phyloP scores from a whole-genome alignment of 202 grass and related monocot genomes.

The Schoenoplectus triqueter region DNA sequence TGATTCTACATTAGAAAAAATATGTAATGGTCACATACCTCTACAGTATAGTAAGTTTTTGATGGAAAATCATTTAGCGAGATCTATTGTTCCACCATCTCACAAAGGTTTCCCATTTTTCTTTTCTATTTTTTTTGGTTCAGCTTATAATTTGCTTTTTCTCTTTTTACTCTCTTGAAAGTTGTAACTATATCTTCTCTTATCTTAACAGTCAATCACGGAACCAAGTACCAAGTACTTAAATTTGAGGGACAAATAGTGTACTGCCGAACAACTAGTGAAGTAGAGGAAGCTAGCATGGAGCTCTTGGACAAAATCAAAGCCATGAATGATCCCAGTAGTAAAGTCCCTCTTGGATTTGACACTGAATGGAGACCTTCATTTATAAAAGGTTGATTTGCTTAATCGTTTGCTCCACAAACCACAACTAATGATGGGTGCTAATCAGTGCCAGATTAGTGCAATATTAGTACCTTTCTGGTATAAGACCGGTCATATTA shows the following conservation, averaged over 20 bases:
- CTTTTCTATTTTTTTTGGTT: conserved; percentile 9
- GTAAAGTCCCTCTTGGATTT: conserved; percentile 68
- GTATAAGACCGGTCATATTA: not conserved
- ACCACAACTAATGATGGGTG: not conserved
- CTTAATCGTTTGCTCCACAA: not conserved
- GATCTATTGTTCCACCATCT: conserved; percentile 38
- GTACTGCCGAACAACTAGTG: conserved; percentile 58
- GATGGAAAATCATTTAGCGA: not conserved
- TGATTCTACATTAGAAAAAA: conserved; percentile 8
- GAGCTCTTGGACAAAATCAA: conserved; percentile 58
- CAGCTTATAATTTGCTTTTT: conserved; percentile 1
- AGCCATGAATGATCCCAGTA: conserved; percentile 44
- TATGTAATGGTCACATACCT: not conserved
- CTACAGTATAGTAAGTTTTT: not conserved
- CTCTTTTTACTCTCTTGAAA: not conserved
- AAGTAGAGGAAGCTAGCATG: conserved; percentile 62
- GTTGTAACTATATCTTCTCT: conserved; percentile 24
- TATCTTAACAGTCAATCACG: conserved; percentile 37
- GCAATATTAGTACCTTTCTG: not conserved
- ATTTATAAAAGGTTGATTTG: conserved; percentile 60
- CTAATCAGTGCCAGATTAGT: not conserved
- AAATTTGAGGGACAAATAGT: conserved; percentile 60
- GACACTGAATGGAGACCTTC: conserved; percentile 83
- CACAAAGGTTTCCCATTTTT: conserved; percentile 46
- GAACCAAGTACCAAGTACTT: conserved; percentile 49